phyloP scores from a whole-genome alignment of 2,329 filamentous ascomycete genomes.

The Penicillium sp. region DNA sequence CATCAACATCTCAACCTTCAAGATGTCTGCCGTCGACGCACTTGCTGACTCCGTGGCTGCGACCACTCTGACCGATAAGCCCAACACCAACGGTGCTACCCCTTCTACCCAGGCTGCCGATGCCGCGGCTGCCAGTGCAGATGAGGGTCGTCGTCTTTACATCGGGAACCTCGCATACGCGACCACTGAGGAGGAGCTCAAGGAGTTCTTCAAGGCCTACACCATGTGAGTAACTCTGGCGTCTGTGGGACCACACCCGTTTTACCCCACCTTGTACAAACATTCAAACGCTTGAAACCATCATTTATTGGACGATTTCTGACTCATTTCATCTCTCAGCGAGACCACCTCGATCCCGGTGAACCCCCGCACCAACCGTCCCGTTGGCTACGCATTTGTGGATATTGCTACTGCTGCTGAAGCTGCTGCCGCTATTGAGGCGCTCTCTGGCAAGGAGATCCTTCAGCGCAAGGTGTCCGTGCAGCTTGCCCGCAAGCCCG shows the following conservation, averaged over 20 bases:
- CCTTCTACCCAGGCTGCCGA: slow-evolving; percentile 65
- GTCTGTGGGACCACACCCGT: neutral
- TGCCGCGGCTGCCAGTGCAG: slow-evolving; percentile 90
- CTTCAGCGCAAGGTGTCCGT: slow-evolving; percentile 98
- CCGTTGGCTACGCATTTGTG: slow-evolving; percentile 97
- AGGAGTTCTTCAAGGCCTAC: slow-evolving; percentile 99
- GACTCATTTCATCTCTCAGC: slow-evolving; percentile 46
- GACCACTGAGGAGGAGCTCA: slow-evolving; percentile 99
- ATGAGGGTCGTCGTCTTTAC: slow-evolving; percentile 97
- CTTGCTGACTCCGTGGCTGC: slow-evolving; percentile 58
- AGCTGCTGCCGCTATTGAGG: slow-evolving; percentile 87
- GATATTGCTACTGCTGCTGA: slow-evolving; percentile 90
- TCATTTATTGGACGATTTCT: slow-evolving; percentile 20
- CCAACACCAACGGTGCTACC: slow-evolving; percentile 46
- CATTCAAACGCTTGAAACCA: neutral
- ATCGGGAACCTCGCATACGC: slow-evolving; percentile 99
- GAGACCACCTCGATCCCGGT: slow-evolving; percentile 98
- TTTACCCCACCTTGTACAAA: neutral
- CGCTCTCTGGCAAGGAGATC: slow-evolving; percentile 95
- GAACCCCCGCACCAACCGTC: slow-evolving; percentile 96
- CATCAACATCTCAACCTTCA: slow-evolving; percentile 36
- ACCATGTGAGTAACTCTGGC: slow-evolving; percentile 68
- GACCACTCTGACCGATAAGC: slow-evolving; percentile 53
- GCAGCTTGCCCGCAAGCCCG: slow-evolving; percentile 94
- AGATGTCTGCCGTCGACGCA: slow-evolving; percentile 77